Percentiles rank a stretch among this genome's conserved stretches.
These are phyloP conservation scores for Solanum phureja DNA, from an alignment of 257 asterid species.

Conservation along the genomic window DNA sequence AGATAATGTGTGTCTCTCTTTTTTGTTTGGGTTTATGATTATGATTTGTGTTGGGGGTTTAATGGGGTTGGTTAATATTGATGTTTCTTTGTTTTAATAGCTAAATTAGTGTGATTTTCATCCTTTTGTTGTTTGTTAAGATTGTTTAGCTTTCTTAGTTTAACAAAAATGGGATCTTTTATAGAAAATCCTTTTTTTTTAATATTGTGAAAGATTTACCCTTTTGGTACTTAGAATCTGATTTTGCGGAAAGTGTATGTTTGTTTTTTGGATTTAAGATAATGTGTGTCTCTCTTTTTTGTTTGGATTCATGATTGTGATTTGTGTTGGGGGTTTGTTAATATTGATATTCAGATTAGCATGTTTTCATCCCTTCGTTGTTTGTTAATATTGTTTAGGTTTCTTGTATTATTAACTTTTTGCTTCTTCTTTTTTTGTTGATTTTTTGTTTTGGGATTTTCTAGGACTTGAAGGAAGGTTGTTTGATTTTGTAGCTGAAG, in stretches of 20 bases:
- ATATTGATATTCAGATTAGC: background rate
- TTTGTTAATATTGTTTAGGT: background rate
- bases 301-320: conserved; percentile 10
- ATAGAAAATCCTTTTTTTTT: background rate
- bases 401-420: background rate
- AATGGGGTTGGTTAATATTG: conserved; percentile 26
- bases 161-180: background rate
- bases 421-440: conserved; percentile 4
- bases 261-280: background rate
- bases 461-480: conserved; percentile 12
- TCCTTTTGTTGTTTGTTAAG: background rate
- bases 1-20: background rate
- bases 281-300: background rate
- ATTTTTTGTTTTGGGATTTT: conserved; percentile 16
- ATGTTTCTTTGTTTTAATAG: conserved; percentile 34
- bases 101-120: conserved; percentile 13
- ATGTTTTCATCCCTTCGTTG: conserved; percentile 1
- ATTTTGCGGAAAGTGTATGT: background rate
- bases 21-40: background rate
- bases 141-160: background rate
- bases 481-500: conserved; percentile 53
- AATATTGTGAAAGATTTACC: background rate
- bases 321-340: conserved; percentile 24
- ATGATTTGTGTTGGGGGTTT: conserved; percentile 4
- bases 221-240: background rate